Evolutionary conservation across 768 basidiomycete species (phyloP).

Genomic region (Termitomyces heimii): DNA sequence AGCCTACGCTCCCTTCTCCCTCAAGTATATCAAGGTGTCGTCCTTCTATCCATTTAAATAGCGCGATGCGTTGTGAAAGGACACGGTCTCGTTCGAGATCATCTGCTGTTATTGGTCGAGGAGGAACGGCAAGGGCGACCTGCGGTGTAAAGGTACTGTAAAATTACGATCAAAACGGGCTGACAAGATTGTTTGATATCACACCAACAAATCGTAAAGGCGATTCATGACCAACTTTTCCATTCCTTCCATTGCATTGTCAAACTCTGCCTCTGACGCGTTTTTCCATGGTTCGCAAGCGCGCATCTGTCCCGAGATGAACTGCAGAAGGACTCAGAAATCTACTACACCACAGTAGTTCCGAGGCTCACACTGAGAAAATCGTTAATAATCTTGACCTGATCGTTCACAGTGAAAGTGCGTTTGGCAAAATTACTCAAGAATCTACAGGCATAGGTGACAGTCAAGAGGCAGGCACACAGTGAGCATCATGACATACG

Average conservation of each 20-base stretch:
- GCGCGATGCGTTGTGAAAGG: slow-evolving; percentile 78
- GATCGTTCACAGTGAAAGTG: slow-evolving; percentile 88
- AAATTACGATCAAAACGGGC: neutral
- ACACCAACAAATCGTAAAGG: slow-evolving; percentile 85
- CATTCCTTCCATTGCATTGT: slow-evolving; percentile 97
- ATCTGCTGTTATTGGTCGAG: slow-evolving; percentile 81
- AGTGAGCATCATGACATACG: slow-evolving; percentile 47
- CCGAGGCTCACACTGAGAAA: slow-evolving; percentile 67
- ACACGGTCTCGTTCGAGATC: slow-evolving; percentile 96
- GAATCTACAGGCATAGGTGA: slow-evolving; percentile 50
- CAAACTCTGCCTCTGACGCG: slow-evolving; percentile 78
- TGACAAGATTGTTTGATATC: neutral
- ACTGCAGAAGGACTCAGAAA: slow-evolving; percentile 39
- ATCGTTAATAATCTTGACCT: slow-evolving; percentile 93
- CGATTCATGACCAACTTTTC: slow-evolving; percentile 99
- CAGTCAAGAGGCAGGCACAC: neutral
- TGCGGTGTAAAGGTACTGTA: slow-evolving; percentile 89
- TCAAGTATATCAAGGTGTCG: slow-evolving; percentile 88
- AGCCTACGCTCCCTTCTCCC: slow-evolving; percentile 69
- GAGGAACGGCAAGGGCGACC: slow-evolving; percentile 56
- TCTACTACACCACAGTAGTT: neutral
- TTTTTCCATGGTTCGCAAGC: slow-evolving; percentile 80
- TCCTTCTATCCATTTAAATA: slow-evolving; percentile 89
- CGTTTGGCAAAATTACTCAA: slow-evolving; percentile 90
- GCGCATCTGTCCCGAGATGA: slow-evolving; percentile 86